phyloP scores from a whole-genome alignment of 495 filamentous ascomycete species.

The Alectoria sarmentosa region DNA sequence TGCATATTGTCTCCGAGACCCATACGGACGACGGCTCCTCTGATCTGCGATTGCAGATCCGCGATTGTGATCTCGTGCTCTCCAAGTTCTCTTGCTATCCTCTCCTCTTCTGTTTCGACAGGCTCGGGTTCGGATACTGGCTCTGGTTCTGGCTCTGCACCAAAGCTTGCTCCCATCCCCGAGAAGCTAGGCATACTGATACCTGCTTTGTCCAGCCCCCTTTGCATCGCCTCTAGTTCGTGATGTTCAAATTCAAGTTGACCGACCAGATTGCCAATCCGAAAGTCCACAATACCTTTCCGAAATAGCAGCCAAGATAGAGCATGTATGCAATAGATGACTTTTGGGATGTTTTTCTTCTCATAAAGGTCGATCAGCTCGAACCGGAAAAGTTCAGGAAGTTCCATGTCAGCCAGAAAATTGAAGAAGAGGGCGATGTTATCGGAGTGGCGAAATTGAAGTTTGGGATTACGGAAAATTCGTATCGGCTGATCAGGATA shows the following conservation, averaged over 20 bases:
- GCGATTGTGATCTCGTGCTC: constrained; percentile 63
- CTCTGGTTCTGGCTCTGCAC: constrained; percentile 62
- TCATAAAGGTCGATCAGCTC: constrained; percentile 98
- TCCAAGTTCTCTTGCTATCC: constrained; percentile 74
- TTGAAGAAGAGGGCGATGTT: constrained; percentile 94
- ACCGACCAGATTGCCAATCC: constrained; percentile 97
- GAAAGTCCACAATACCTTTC: constrained; percentile 88
- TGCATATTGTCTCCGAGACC: constrained; percentile 79
- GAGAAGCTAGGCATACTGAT: constrained; percentile 96
- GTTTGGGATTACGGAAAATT: constrained; percentile 75
- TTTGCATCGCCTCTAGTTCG: constrained; percentile 93
- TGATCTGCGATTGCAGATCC: constrained; percentile 83
- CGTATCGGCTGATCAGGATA: constrained; percentile 64
- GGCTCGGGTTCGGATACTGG: constrained; percentile 55
- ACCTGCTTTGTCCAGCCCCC: constrained; percentile 90
- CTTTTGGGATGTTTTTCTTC: constrained; percentile 99
- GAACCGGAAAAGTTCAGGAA: constrained; percentile 97
- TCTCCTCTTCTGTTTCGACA: constrained; percentile 80
- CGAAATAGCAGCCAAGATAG: constrained; percentile 92
- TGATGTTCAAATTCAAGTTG: constrained; percentile 97
- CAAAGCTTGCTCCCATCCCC: constrained; percentile 93
- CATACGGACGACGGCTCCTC: constrained; percentile 71
- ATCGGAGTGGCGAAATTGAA: constrained; percentile 95
- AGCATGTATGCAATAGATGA: constrained; percentile 98
- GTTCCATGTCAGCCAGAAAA: constrained; percentile 84